These are phyloP conservation scores for Talaromyces verruculosus DNA, from an alignment of 2,329 filamentous ascomycete genomes.

Conservation along the genomic window DNA sequence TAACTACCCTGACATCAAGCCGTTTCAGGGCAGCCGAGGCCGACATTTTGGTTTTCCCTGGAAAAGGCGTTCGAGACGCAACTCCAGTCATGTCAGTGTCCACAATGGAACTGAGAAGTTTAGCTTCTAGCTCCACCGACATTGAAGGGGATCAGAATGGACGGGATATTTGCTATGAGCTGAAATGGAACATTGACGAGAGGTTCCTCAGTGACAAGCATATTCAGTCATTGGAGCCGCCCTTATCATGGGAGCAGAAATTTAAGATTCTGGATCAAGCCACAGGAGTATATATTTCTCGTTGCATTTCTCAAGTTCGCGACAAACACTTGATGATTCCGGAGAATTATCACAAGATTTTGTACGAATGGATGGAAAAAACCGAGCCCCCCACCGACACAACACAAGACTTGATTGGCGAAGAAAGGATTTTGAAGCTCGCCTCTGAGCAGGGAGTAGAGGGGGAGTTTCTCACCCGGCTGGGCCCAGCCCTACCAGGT, in stretches of 20 bases:
- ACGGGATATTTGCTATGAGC: background rate
- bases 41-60: background rate
- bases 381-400: too few relatives aligned
- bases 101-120: background rate
- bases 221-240: background rate
- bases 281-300: too few relatives aligned
- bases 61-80: background rate
- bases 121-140: background rate
- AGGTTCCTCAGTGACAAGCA: background rate
- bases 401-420: too few relatives aligned
- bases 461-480: too few relatives aligned
- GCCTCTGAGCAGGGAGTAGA: too few relatives aligned
- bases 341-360: too few relatives aligned
- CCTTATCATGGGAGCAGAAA: background rate
- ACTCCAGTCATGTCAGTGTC: background rate
- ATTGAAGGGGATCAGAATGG: background rate
- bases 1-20: background rate
- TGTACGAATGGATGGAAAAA: too few relatives aligned
- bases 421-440: too few relatives aligned
- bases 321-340: too few relatives aligned
- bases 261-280: too few relatives aligned
- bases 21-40: background rate
- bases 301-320: too few relatives aligned
- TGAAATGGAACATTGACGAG: background rate
- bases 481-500: too few relatives aligned